These are phyloP conservation scores for Trifolium pratense DNA, from an alignment of 306 rosid species.

Conservation along the genomic window DNA sequence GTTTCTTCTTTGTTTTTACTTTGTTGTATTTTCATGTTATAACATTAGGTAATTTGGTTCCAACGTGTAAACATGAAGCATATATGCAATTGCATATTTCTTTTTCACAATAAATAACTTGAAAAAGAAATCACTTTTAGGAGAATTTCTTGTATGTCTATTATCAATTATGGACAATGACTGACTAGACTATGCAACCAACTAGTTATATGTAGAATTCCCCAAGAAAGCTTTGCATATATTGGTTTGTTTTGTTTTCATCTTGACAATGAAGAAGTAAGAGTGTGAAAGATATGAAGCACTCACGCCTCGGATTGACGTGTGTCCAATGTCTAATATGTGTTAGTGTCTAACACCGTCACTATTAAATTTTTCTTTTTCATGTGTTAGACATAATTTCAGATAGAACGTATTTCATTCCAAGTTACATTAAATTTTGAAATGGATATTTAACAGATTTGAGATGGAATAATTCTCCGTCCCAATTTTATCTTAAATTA, in stretches of 20 bases:
- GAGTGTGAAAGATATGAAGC: not conserved
- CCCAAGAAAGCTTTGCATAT: slow-evolving; percentile 33
- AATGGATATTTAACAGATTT: no score
- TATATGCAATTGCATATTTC: slow-evolving; percentile 55
- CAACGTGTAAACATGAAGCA: slow-evolving; percentile 58
- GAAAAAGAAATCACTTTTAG: slow-evolving; percentile 47
- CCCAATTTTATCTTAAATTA: no score
- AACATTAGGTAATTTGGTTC: slow-evolving; percentile 45
- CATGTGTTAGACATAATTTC: no score
- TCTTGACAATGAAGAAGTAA: slow-evolving; percentile 27
- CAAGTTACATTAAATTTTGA: no score
- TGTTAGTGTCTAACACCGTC: not conserved
- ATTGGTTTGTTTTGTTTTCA: slow-evolving; percentile 39
- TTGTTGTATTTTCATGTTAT: slow-evolving; percentile 50
- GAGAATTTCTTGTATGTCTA: slow-evolving; percentile 37
- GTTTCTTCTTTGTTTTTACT: slow-evolving; percentile 51
- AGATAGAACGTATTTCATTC: not conserved
- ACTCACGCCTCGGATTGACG: not conserved
- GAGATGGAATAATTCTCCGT: not conserved
- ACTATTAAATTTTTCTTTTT: no score
- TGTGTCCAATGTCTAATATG: not conserved
- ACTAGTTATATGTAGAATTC: slow-evolving; percentile 44
- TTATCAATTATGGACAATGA: slow-evolving; percentile 42
- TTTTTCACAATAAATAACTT: slow-evolving; percentile 47
- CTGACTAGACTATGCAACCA: slow-evolving; percentile 52